Conservation (phyloP, 2,329 filamentous ascomycete species). For the Pseudogymnoascus sp. region DNA sequence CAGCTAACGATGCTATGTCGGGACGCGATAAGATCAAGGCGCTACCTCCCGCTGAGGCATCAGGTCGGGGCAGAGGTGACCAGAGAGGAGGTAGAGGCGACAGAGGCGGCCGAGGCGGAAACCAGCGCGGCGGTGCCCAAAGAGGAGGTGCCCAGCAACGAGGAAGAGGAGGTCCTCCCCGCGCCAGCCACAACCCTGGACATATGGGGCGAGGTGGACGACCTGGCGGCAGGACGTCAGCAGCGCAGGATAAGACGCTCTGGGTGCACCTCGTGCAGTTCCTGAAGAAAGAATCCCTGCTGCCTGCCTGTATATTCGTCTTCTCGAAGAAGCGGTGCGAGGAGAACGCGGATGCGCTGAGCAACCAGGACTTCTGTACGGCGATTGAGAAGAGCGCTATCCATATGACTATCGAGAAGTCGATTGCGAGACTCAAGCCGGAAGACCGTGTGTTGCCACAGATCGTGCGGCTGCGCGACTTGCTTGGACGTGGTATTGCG, state of each 20-base stretch:
- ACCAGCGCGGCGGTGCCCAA: slow-evolving; percentile 42
- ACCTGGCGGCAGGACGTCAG: slow-evolving; percentile 76
- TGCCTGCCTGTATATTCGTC: slow-evolving; percentile 94
- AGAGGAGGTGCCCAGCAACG: slow-evolving; percentile 50
- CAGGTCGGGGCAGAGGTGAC: slow-evolving; percentile 38
- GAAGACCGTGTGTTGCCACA: slow-evolving; percentile 89
- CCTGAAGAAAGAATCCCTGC: slow-evolving; percentile 73
- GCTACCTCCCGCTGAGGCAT: slow-evolving; percentile 30
- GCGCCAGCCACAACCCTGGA: slow-evolving; percentile 50
- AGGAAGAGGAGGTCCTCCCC: slow-evolving; percentile 41
- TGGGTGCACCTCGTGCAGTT: slow-evolving; percentile 96
- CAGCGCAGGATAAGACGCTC: slow-evolving; percentile 87
- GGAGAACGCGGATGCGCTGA: slow-evolving; percentile 90
- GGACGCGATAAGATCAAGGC: slow-evolving; percentile 70
- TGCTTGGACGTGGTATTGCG: slow-evolving; percentile 80
- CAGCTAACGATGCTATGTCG: slow-evolving; percentile 73
- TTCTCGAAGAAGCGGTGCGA: slow-evolving; percentile 98
- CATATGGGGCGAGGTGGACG: slow-evolving; percentile 87
- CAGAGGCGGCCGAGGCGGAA: slow-evolving; percentile 40
- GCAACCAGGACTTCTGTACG: slow-evolving; percentile 90
- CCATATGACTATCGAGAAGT: slow-evolving; percentile 96
- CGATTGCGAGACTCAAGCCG: slow-evolving; percentile 78
- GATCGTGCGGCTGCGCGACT: slow-evolving; percentile 76
- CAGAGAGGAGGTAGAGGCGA: slow-evolving; percentile 46
- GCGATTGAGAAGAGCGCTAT: slow-evolving; percentile 91